These are phyloP conservation scores for Kazachstania bromeliacearum DNA, from an alignment of 805 yeast genomes.

Conservation along the genomic window DNA sequence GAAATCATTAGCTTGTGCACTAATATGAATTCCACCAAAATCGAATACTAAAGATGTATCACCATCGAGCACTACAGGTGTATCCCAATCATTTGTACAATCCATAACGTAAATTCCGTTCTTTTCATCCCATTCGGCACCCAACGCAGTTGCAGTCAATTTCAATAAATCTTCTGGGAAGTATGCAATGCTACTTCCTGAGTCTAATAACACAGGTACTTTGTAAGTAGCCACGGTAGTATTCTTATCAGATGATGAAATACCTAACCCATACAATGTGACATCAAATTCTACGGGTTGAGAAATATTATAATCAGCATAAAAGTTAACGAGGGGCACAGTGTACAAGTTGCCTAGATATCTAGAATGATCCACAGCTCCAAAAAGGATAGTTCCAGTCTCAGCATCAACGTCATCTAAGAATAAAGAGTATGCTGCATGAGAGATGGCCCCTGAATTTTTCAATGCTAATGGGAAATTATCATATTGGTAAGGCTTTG, in stretches of 20 bases:
- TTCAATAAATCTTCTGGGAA: conserved; percentile 33
- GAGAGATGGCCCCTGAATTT: conserved; percentile 44
- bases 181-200: conserved; percentile 37
- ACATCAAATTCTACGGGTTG: conserved; percentile 15
- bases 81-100: conserved; percentile 32
- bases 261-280: conserved; percentile 24
- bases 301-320: conserved; percentile 7
- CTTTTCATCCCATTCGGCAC: conserved; percentile 34
- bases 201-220: conserved; percentile 35
- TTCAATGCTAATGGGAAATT: conserved; percentile 59
- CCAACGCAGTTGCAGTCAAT: conserved; percentile 32
- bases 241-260: conserved; percentile 19
- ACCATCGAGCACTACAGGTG: conserved; percentile 27
- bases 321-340: conserved; percentile 40
- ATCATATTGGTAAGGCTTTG: conserved; percentile 38
- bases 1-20: conserved; percentile 37
- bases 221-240: conserved; percentile 22
- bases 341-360: conserved; percentile 44
- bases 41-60: conserved; percentile 35
- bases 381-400: conserved; percentile 52
- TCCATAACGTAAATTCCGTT: conserved; percentile 38
- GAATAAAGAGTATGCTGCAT: conserved; percentile 52
- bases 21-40: conserved; percentile 51
- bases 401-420: conserved; percentile 36
- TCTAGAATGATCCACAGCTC: conserved; percentile 59